Evolutionary conservation across 2,329 filamentous ascomycete species (phyloP).

Genomic region (Stagonosporopsis tanaceti): DNA sequence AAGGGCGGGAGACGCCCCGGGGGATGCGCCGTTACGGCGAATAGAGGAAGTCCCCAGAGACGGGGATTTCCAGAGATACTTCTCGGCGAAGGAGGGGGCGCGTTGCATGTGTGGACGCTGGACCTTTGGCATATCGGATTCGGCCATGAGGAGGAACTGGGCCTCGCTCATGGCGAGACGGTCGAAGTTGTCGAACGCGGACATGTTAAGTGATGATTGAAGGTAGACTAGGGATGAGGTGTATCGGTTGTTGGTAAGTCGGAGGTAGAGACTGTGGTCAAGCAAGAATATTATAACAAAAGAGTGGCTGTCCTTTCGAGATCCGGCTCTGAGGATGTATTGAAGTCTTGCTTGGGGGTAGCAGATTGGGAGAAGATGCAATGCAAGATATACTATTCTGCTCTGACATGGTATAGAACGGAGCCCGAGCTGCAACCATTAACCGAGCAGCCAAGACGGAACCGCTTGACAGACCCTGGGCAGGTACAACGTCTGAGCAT

Average conservation of each 20-base stretch:
- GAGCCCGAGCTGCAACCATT: constrained; percentile 1
- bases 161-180: constrained; percentile 24
- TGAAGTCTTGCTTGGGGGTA: constrained; percentile 20
- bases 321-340: constrained; percentile 18
- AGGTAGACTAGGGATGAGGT: not conserved
- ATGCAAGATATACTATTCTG: constrained; percentile 18
- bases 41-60: constrained; percentile 16
- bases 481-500: not conserved
- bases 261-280: constrained; percentile 15
- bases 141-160: constrained; percentile 17
- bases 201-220: constrained; percentile 6
- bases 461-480: constrained; percentile 16
- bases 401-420: constrained; percentile 1
- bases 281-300: constrained; percentile 9
- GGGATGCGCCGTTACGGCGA: constrained; percentile 5
- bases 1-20: constrained; percentile 5
- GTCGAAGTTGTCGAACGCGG: constrained; percentile 21
- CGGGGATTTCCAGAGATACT: constrained; percentile 16
- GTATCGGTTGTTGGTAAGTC: not conserved
- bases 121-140: constrained; percentile 6
- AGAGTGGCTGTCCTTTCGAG: constrained; percentile 21
- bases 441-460: not conserved
- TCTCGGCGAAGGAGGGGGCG: constrained; percentile 17
- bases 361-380: not conserved
- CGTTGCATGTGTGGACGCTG: constrained; percentile 5